Conservation (phyloP, 257 asterid species). For the Nicotiana attenuata region DNA sequence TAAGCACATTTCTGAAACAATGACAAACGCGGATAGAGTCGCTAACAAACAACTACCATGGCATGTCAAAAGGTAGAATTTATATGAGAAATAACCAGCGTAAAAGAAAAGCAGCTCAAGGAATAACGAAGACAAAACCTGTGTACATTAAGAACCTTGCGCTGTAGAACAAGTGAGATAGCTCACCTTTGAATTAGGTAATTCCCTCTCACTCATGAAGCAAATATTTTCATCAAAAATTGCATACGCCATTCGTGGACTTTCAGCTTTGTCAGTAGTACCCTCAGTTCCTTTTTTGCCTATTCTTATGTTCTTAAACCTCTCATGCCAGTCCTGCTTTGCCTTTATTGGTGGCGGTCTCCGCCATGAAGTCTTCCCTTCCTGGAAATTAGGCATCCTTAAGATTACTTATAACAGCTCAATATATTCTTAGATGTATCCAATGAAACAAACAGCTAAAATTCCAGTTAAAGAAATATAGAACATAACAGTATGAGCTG, state of each 20-base stretch:
- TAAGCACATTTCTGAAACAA: neutral
- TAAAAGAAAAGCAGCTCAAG: neutral
- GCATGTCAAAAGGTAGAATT: neutral
- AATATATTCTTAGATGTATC: neutral
- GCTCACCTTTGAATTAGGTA: constrained; percentile 51
- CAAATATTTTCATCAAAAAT: constrained; percentile 77
- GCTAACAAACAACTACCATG: neutral
- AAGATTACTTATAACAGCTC: neutral
- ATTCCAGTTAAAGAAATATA: neutral
- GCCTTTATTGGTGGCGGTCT: constrained; percentile 68
- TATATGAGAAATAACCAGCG: neutral
- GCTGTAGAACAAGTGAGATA: neutral
- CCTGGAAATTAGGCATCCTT: constrained; percentile 15
- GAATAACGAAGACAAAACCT: neutral
- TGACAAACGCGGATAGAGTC: neutral
- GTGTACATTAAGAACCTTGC: neutral
- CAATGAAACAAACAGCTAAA: neutral
- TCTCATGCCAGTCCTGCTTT: constrained; percentile 88
- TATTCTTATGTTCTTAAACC: constrained; percentile 59
- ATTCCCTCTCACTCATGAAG: constrained; percentile 56
- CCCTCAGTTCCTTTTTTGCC: constrained; percentile 70
- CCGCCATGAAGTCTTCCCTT: constrained; percentile 39
- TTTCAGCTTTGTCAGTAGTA: constrained; percentile 42
- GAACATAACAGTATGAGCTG: constrained; percentile 17
- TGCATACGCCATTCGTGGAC: constrained; percentile 78